These are phyloP conservation scores for Phytophthora hibernalis DNA, from an alignment of 352 stramenopile species.

Conservation along the genomic window DNA sequence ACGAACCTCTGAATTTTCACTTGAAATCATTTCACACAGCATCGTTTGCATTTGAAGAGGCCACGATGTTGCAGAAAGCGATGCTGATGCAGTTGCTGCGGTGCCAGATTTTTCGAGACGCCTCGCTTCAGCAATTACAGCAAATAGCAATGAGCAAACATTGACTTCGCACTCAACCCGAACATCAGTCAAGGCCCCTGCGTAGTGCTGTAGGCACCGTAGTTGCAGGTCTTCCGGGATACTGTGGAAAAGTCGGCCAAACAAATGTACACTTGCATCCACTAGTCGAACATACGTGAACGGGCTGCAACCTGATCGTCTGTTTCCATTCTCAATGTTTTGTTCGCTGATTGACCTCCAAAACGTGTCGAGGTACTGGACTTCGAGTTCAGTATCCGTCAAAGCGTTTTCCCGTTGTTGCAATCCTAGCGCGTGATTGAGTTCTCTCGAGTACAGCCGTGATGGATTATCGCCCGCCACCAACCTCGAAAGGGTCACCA, in stretches of 20 bases:
- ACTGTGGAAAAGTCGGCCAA: slow-evolving; percentile 80
- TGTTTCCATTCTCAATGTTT: slow-evolving; percentile 36
- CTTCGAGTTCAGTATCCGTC: slow-evolving; percentile 83
- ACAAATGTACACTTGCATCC: slow-evolving; percentile 79
- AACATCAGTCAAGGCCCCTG: slow-evolving; percentile 64
- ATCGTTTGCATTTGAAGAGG: slow-evolving; percentile 81
- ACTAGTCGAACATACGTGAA: slow-evolving; percentile 86
- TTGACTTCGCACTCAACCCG: slow-evolving; percentile 78
- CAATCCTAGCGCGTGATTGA: slow-evolving; percentile 81
- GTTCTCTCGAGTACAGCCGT: slow-evolving; percentile 72
- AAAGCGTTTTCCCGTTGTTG: slow-evolving; percentile 76
- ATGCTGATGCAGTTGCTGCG: slow-evolving; percentile 19
- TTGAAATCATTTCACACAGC: slow-evolving; percentile 82
- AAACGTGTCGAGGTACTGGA: slow-evolving; percentile 87
- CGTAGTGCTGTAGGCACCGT: slow-evolving; percentile 83
- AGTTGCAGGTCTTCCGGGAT: slow-evolving; percentile 87
- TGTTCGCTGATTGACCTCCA: slow-evolving; percentile 53
- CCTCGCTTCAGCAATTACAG: slow-evolving; percentile 65
- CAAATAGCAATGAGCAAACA: slow-evolving; percentile 79
- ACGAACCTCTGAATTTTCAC: slow-evolving; percentile 67
- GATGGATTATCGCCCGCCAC: slow-evolving; percentile 68
- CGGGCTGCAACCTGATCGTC: slow-evolving; percentile 60
- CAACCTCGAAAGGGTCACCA: slow-evolving; percentile 62
- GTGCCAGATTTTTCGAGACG: slow-evolving; percentile 30
- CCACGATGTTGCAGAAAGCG: slow-evolving; percentile 52